Evolutionary conservation across 106 monocot species (phyloP).

Genomic region (Agapanthus africanus): DNA sequence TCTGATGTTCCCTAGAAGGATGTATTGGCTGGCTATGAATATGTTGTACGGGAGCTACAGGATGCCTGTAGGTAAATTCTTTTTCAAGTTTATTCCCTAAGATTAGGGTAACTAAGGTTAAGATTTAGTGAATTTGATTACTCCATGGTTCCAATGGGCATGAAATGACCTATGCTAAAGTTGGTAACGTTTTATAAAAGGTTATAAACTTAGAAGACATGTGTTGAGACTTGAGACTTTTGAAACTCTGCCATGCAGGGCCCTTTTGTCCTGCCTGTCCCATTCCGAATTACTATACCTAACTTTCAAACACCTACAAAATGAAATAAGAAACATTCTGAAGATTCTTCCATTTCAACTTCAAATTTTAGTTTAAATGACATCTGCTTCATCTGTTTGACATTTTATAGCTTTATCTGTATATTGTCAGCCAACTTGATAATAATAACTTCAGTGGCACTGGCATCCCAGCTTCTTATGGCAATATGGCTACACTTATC

Average conservation of each 20-base stretch:
- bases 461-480: slow-evolving; percentile 59
- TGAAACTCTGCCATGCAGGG: neutral
- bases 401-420: slow-evolving; percentile 12
- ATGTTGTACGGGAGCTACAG: no score
- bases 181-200: no score
- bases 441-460: slow-evolving; percentile 84
- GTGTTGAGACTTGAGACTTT: neutral
- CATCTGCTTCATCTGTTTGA: neutral
- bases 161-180: no score
- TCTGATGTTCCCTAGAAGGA: no score
- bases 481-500: slow-evolving; percentile 38
- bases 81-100: no score
- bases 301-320: neutral
- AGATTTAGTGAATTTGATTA: no score
- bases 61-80: no score
- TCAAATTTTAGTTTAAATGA: neutral
- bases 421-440: slow-evolving; percentile 66
- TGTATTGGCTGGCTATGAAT: no score
- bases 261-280: neutral
- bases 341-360: neutral
- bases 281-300: neutral
- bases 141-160: no score
- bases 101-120: no score
- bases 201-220: neutral
- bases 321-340: neutral